Evolutionary conservation across 2,329 filamentous ascomycete species (phyloP).

Genomic region (Huntiella abstrusa): DNA sequence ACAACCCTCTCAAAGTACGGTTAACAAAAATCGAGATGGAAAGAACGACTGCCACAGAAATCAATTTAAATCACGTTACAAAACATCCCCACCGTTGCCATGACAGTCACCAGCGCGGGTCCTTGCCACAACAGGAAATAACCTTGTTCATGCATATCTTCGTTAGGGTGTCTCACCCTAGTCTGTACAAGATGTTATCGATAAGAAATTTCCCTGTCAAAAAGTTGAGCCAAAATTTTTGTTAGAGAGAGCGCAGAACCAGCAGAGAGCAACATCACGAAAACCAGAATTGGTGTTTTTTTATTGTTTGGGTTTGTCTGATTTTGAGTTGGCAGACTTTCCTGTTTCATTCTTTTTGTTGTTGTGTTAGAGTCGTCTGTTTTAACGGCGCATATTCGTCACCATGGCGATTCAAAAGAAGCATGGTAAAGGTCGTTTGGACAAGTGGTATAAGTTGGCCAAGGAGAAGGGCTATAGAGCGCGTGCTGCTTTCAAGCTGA

Average conservation of each 20-base stretch:
- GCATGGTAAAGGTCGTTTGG: slow-evolving; percentile 92
- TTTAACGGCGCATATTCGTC: background rate
- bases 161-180: too few relatives aligned
- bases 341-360: slow-evolving; percentile 1
- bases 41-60: background rate
- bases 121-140: too few relatives aligned
- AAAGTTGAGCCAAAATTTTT: background rate
- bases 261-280: too few relatives aligned
- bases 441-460: slow-evolving; percentile 97
- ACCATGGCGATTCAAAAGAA: slow-evolving; percentile 95
- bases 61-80: background rate
- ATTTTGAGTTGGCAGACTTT: background rate
- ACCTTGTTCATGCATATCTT: too few relatives aligned
- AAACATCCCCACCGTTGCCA: background rate
- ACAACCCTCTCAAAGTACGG: too few relatives aligned
- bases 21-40: too few relatives aligned
- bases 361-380: background rate
- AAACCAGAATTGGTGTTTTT: too few relatives aligned
- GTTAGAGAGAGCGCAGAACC: too few relatives aligned
- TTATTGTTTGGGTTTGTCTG: too few relatives aligned
- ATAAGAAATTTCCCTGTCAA: slow-evolving; percentile 6
- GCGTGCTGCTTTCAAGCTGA: slow-evolving; percentile 90
- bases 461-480: slow-evolving; percentile 97
- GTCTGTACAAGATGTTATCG: slow-evolving; percentile 2
- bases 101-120: too few relatives aligned